phyloP scores from a whole-genome alignment of 495 filamentous ascomycete genomes.

The Penicillium parvum region DNA sequence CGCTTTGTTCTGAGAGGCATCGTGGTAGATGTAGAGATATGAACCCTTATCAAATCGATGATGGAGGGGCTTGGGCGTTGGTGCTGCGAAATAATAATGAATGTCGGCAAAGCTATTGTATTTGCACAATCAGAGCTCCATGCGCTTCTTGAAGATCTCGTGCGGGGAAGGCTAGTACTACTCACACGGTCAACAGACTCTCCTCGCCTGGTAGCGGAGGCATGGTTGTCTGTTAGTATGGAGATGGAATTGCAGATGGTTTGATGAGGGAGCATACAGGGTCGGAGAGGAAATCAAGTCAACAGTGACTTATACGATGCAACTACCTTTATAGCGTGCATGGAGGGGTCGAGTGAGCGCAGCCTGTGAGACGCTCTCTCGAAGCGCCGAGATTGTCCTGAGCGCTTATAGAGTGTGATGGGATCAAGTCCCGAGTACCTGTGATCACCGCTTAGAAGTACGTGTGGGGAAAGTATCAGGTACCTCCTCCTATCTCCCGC shows the following conservation, averaged over 20 bases:
- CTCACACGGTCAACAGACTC: constrained; percentile 74
- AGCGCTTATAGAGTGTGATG: constrained; percentile 28
- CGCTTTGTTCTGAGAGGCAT: constrained; percentile 59
- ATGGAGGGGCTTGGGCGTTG: constrained; percentile 64
- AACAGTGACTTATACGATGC: constrained; percentile 12
- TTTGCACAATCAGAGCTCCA: constrained; percentile 3
- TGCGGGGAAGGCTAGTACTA: constrained; percentile 24
- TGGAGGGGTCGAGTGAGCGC: constrained; percentile 14
- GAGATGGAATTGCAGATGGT: not conserved
- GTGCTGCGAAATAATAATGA: constrained; percentile 80
- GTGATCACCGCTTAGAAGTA: not conserved
- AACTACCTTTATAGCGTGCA: constrained; percentile 11
- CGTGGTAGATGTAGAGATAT: constrained; percentile 83
- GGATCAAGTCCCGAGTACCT: constrained; percentile 21
- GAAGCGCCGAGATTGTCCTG: constrained; percentile 17
- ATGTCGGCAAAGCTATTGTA: constrained; percentile 73
- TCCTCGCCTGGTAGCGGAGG: constrained; percentile 75
- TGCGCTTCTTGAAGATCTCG: not conserved
- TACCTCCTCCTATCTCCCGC: not conserved
- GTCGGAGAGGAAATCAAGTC: not conserved
- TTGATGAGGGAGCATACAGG: too few relatives aligned
- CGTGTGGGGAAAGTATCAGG: constrained; percentile 1
- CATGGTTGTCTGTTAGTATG: constrained; percentile 47
- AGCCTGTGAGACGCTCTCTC: constrained; percentile 16
- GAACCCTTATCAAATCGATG: constrained; percentile 88